Conservation (phyloP, 225 moss, liverwort and hornwort species). For the Ulota crispa region DNA sequence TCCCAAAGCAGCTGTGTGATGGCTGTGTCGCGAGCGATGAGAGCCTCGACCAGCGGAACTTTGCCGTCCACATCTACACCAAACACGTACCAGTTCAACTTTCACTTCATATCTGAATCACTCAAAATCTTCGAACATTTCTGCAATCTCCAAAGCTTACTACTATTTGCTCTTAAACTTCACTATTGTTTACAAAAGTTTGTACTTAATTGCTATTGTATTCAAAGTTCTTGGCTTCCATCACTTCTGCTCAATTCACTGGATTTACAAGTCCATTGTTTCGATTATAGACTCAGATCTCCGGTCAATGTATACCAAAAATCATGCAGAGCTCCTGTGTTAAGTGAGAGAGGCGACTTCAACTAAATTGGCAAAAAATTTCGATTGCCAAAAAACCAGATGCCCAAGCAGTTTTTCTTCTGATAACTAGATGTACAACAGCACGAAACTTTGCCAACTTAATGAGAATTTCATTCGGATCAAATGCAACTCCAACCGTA, state of each 20-base stretch:
- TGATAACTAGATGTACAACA: no score
- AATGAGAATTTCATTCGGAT: not conserved
- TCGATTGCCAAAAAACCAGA: no score
- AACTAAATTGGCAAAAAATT: no score
- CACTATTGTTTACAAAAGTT: not conserved
- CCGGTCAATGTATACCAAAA: not conserved
- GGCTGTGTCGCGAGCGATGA: slow-evolving; percentile 38
- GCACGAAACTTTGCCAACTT: no score
- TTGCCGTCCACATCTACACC: slow-evolving; percentile 62
- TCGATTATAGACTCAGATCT: not conserved
- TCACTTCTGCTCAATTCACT: not conserved
- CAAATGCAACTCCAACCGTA: slow-evolving; percentile 11
- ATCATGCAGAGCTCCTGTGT: not conserved
- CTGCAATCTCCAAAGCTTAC: not conserved
- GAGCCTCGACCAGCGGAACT: slow-evolving; percentile 60
- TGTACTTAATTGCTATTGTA: not conserved
- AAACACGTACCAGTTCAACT: not conserved
- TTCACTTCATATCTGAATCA: not conserved
- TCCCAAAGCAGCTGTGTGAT: slow-evolving; percentile 52
- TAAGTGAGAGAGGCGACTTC: no score
- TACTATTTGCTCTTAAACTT: not conserved
- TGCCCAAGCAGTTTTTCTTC: no score
- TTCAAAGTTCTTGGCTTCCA: not conserved
- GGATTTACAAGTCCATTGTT: not conserved
- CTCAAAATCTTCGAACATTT: not conserved